A percentile compares a stretch with the other conserved stretches of the same genome.
Evolutionary conservation across 345 rosid species (phyloP).

Genomic region (Punica granatum): DNA sequence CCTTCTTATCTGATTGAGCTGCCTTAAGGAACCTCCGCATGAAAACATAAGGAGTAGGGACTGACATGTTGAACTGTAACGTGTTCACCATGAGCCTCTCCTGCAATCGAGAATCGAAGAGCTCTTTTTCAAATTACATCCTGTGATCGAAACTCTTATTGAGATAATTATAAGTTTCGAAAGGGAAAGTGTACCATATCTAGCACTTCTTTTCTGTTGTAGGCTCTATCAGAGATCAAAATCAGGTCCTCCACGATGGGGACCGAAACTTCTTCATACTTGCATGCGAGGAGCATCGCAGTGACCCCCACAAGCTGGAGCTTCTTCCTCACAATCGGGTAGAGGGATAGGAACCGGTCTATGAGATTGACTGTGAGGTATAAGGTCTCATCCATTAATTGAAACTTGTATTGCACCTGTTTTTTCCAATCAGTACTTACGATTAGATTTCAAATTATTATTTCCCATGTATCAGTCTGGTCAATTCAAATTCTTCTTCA

Average conservation of each 20-base stretch:
- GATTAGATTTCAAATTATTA: background rate
- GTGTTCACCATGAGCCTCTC: constrained; percentile 74
- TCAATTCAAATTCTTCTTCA: background rate
- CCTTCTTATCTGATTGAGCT: constrained; percentile 82
- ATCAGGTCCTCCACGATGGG: constrained; percentile 92
- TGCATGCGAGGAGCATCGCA: constrained; percentile 94
- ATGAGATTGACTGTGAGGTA: constrained; percentile 85
- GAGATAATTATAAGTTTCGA: background rate
- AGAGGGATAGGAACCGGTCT: constrained; percentile 72
- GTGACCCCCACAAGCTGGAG: constrained; percentile 93
- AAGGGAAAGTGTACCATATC: constrained; percentile 54
- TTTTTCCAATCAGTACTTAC: background rate
- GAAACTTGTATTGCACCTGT: constrained; percentile 98
- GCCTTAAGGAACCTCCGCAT: constrained; percentile 87
- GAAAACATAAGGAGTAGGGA: constrained; percentile 88
- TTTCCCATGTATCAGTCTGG: background rate
- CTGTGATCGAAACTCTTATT: background rate
- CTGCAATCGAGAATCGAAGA: constrained; percentile 26
- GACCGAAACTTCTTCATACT: constrained; percentile 91
- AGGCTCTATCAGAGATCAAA: constrained; percentile 80
- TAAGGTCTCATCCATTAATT: constrained; percentile 89
- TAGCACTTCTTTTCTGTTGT: constrained; percentile 73
- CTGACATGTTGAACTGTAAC: constrained; percentile 61
- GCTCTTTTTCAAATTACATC: background rate
- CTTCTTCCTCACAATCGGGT: constrained; percentile 64